Conservation (phyloP, 1,139 yeast genomes). For the Hanseniaspora gamundiae region DNA sequence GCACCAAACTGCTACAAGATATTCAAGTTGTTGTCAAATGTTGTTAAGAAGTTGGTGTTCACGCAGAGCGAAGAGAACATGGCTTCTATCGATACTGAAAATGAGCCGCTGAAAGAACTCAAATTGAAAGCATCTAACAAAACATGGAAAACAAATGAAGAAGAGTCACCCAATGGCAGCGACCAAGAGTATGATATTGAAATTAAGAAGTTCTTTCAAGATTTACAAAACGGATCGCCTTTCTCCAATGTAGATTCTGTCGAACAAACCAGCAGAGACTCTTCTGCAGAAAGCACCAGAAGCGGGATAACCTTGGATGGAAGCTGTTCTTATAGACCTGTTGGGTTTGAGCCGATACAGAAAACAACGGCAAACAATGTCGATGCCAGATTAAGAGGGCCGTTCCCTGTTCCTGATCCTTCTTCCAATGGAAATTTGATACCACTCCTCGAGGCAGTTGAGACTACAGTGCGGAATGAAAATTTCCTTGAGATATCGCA, state of each 20-base stretch:
- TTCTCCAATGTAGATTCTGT: conserved; percentile 10
- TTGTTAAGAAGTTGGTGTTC: conserved; percentile 53
- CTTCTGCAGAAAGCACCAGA: neutral
- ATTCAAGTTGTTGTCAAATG: conserved; percentile 60
- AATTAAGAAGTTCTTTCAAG: conserved; percentile 18
- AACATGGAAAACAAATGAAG: conserved; percentile 1
- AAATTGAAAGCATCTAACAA: conserved; percentile 6
- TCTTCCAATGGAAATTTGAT: no score
- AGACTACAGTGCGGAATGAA: no score
- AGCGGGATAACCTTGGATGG: neutral
- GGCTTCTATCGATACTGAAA: no score
- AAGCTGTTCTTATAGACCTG: neutral
- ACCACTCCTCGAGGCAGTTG: no score
- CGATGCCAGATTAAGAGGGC: no score
- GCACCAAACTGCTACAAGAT: conserved; percentile 62
- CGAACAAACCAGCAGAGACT: neutral
- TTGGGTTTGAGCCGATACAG: neutral
- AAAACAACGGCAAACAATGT: no score
- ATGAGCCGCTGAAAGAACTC: no score
- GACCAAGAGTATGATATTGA: conserved; percentile 2
- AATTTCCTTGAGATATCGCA: no score
- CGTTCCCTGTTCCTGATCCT: neutral
- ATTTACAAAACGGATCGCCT: conserved; percentile 14
- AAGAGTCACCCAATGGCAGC: conserved; percentile 1
- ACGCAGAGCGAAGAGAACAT: no score